Base-by-base conservation (phyloP, 2,329 filamentous ascomycete genomes). In the Aspergillus sp. region DNA sequence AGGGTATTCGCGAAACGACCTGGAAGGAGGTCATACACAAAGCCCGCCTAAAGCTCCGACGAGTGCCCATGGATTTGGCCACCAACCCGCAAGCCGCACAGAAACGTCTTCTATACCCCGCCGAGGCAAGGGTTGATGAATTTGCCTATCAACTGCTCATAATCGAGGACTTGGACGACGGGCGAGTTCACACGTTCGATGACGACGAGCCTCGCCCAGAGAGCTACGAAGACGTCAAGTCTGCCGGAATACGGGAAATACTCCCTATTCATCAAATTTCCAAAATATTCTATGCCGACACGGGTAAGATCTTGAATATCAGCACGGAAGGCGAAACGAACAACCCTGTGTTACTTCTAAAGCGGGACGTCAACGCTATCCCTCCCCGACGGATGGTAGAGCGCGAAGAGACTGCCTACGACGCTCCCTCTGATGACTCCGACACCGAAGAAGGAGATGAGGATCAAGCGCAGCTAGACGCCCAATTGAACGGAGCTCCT, bases 21-120 rank as follows among this genome's bases (percentile, higher is more conserved):
- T 98, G 95, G 95, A 95, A 98, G 72, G 94, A 99, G 73, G 92
- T 96, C 46, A 88, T 97, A 61, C 93, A 98, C 78, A 99, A 98
- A 74, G 91, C 92, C 18, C 86, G 88, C 45, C 87, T 97, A 12
- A 91, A 92, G 59, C 81, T 99, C 11, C 84, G 90, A 67, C 84
- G 93, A 52, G 85, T 90, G 0, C 90, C 87, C 0, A 76, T 89
- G 32, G 80, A 84, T 47, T 71, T 81, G 45, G 73, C 83, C 0
- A 83, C 70, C 26, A 58, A 60, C 32, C 59, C 64, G 6, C 64
- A 65, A 32, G 60, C 53, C 6, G 55, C 64, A 22, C 24, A 29
- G 7, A 61, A 58, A 16, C 55, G 57, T 12, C 54, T 62, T 3
- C 71, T 74, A 31, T 65, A 79, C 31, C 68, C 70, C 11, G 75